Conservation (phyloP, 257 asterid species). For the Dorcoceras hygrometricum region DNA sequence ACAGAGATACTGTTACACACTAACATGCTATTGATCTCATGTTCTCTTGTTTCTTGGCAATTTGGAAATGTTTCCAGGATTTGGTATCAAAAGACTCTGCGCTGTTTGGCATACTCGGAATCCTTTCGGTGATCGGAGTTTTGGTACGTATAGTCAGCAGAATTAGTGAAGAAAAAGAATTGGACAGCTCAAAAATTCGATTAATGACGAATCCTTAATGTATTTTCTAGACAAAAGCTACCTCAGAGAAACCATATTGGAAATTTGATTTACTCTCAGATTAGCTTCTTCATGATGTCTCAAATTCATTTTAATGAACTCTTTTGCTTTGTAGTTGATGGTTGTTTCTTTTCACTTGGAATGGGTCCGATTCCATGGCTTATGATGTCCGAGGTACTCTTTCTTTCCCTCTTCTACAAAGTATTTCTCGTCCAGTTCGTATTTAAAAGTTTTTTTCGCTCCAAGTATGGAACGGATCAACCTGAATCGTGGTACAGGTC, state of each 20-base stretch:
- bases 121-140: constrained; percentile 64
- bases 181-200: not conserved
- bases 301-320: constrained; percentile 8
- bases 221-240: constrained; percentile 9
- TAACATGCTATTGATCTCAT: not conserved
- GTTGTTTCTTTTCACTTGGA: constrained; percentile 55
- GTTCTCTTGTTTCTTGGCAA: constrained; percentile 3
- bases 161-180: too few relatives aligned
- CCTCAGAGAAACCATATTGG: not conserved
- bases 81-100: constrained; percentile 45
- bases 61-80: constrained; percentile 37
- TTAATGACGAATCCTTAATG: not conserved
- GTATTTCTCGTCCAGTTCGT: not conserved
- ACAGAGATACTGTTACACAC: not conserved
- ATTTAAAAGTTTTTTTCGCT: too few relatives aligned
- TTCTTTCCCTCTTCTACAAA: not conserved
- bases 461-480: not conserved
- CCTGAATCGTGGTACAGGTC: too few relatives aligned
- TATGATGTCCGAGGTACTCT: constrained; percentile 68
- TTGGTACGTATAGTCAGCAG: constrained; percentile 36
- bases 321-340: constrained; percentile 36
- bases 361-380: constrained; percentile 78
- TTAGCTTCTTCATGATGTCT: not conserved
- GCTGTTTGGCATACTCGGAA: constrained; percentile 51
- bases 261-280: too few relatives aligned